Base-by-base conservation (phyloP, 2,329 filamentous ascomycete species). In the Aspergillus viridinutans region DNA sequence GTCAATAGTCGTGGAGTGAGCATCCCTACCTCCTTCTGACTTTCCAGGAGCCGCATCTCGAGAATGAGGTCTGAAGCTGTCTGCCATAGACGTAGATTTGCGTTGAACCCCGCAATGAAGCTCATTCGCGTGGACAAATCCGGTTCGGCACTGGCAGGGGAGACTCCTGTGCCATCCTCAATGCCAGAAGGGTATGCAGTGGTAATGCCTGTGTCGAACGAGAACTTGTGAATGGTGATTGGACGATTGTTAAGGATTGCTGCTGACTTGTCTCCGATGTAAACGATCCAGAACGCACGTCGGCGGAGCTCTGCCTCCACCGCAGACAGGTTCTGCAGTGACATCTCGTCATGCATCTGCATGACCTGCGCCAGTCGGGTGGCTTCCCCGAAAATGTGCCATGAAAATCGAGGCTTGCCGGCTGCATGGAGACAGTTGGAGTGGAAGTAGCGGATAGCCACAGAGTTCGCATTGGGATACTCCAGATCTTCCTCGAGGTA, bases 341-440 rank as follows among this genome's bases (percentile, higher is more conserved):
- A 74, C 0, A 67, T 64, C 58, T 79, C 76, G 3, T 78, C 71
- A 47, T 79, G 71, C 28, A 79, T 60, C 14, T 74, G 68, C 76
- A 79, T 78, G 1, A 73, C 72, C 58, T 79, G 76, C 0, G 72
- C 73, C 4, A 80, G 69, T 1, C 76, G 67, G 3, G 72, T 73
- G 1, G 76, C 77, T 56, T 79, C 76, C 1, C 77, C 76, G 59
- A 79, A 76, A 1, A 79, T 75, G 50, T 78, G 75, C 75, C 77
- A 79, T 4, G 77, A 78, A 21, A 76, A 71, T 26, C 74, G 71
- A 3, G 75, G 75, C 43, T 76, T 77, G 0, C 76, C 77, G 0
- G 74, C 67, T 1, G 75, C 75, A 49, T 79, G 77, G 2, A 79
- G 61, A 45, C 76, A 78, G 54, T 78, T 78, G 14, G 77, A 79